These are phyloP conservation scores for Solanum gracilifrons DNA, from an alignment of 257 asterid species.

Conservation along the genomic window DNA sequence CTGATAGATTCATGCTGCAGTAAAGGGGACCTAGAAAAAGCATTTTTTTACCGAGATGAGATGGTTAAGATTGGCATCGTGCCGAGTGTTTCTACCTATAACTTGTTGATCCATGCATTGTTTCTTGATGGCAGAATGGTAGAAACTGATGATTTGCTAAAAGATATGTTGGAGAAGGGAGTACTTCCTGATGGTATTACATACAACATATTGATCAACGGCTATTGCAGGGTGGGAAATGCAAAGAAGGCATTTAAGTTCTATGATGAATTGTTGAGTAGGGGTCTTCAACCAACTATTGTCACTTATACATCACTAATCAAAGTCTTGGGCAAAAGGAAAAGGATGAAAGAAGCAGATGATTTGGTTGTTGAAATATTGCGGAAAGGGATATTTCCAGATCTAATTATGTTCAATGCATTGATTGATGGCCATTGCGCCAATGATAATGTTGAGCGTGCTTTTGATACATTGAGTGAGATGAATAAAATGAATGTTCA, in stretches of 20 bases:
- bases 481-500: slow-evolving; percentile 33
- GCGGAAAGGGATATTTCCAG: slow-evolving; percentile 31
- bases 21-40: slow-evolving; percentile 36
- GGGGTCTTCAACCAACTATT: slow-evolving; percentile 33
- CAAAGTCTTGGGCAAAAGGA: slow-evolving; percentile 32
- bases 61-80: slow-evolving; percentile 37
- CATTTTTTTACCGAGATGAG: slow-evolving; percentile 31
- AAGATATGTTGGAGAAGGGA: slow-evolving; percentile 34
- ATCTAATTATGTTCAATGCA: slow-evolving; percentile 48
- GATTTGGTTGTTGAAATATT: slow-evolving; percentile 23
- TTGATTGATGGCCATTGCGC: slow-evolving; percentile 43
- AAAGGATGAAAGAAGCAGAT: slow-evolving; percentile 46
- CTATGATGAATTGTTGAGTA: slow-evolving; percentile 36
- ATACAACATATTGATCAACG: slow-evolving; percentile 36
- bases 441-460: slow-evolving; percentile 27
- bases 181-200: slow-evolving; percentile 36
- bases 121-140: slow-evolving; percentile 21
- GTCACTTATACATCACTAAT: slow-evolving; percentile 39
- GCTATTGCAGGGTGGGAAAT: slow-evolving; percentile 28
- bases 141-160: slow-evolving; percentile 26
- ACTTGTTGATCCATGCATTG: slow-evolving; percentile 32
- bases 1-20: slow-evolving; percentile 41
- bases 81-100: slow-evolving; percentile 44
- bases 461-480: slow-evolving; percentile 25
- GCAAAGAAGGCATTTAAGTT: slow-evolving; percentile 34